Evolutionary conservation across 805 yeast genomes (phyloP).

Genomic region (Ogataea saltuana): DNA sequence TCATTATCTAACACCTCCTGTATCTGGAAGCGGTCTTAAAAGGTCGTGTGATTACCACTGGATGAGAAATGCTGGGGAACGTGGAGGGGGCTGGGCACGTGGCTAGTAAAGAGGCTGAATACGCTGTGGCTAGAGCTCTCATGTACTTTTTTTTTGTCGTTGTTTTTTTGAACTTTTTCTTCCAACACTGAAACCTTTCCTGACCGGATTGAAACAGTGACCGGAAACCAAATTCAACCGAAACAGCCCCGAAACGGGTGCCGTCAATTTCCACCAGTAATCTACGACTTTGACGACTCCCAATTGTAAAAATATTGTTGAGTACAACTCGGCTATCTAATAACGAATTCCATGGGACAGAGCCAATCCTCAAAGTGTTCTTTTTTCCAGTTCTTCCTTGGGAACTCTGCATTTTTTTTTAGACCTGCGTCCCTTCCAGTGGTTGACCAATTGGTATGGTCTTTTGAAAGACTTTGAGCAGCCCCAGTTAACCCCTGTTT

Average conservation of each 20-base stretch:
- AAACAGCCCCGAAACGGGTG: too few relatives aligned
- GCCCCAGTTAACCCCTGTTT: slow-evolving; percentile 11
- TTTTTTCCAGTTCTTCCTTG: slow-evolving; percentile 9
- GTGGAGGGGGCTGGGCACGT: too few relatives aligned
- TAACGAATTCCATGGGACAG: too few relatives aligned
- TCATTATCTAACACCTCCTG: slow-evolving; percentile 5
- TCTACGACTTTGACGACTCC: too few relatives aligned
- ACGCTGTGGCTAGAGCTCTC: background rate
- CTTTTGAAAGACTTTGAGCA: slow-evolving; percentile 13
- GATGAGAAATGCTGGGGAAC: background rate
- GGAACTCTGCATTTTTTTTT: slow-evolving; percentile 11
- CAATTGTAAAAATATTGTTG: too few relatives aligned
- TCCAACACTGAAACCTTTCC: too few relatives aligned
- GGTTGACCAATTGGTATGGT: slow-evolving; percentile 14
- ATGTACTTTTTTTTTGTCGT: background rate
- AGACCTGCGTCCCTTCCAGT: slow-evolving; percentile 14
- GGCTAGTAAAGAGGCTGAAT: background rate
- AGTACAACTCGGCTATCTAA: too few relatives aligned
- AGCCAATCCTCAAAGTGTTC: background rate
- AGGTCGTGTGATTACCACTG: slow-evolving; percentile 1
- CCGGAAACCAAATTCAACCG: too few relatives aligned
- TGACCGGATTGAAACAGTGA: too few relatives aligned
- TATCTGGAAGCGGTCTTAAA: slow-evolving; percentile 1
- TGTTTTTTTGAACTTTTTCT: too few relatives aligned
- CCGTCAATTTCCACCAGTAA: too few relatives aligned